These are phyloP conservation scores for Sphaerulina vaccinii DNA, from an alignment of 2,329 filamentous ascomycete species.

Conservation along the genomic window DNA sequence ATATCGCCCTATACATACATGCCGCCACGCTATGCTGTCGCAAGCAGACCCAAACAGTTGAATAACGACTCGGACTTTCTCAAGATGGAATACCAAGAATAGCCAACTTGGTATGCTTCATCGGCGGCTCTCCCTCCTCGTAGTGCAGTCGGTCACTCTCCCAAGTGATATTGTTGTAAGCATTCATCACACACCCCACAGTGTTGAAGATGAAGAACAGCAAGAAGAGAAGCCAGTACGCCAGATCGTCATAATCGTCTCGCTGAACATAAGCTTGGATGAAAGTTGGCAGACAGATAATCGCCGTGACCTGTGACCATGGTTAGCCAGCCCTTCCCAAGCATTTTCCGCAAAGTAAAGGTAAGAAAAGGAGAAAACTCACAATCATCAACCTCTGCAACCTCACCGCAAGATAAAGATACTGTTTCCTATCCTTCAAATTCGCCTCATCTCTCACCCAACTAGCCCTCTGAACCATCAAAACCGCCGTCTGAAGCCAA, in stretches of 20 bases:
- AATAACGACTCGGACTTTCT: neutral
- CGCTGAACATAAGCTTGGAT: slow-evolving; percentile 36
- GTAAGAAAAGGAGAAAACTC: slow-evolving; percentile 7
- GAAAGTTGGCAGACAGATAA: slow-evolving; percentile 35
- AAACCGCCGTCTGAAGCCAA: slow-evolving; percentile 36
- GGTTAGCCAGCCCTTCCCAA: slow-evolving; percentile 8
- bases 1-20: neutral
- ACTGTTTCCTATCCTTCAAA: slow-evolving; percentile 34
- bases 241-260: slow-evolving; percentile 28
- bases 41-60: neutral
- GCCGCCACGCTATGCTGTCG: neutral
- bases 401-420: slow-evolving; percentile 35
- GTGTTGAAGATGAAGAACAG: slow-evolving; percentile 39
- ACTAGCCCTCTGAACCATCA: slow-evolving; percentile 37
- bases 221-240: slow-evolving; percentile 39
- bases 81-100: slow-evolving; percentile 32
- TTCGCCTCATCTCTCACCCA: slow-evolving; percentile 37
- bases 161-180: slow-evolving; percentile 40
- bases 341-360: too few relatives aligned
- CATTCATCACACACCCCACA: slow-evolving; percentile 38
- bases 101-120: slow-evolving; percentile 29
- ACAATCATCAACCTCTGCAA: slow-evolving; percentile 36
- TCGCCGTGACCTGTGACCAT: slow-evolving; percentile 31
- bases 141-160: slow-evolving; percentile 32
- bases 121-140: slow-evolving; percentile 33